phyloP scores from a whole-genome alignment of 805 yeast genomes.

The Teunomyces tritomae region DNA sequence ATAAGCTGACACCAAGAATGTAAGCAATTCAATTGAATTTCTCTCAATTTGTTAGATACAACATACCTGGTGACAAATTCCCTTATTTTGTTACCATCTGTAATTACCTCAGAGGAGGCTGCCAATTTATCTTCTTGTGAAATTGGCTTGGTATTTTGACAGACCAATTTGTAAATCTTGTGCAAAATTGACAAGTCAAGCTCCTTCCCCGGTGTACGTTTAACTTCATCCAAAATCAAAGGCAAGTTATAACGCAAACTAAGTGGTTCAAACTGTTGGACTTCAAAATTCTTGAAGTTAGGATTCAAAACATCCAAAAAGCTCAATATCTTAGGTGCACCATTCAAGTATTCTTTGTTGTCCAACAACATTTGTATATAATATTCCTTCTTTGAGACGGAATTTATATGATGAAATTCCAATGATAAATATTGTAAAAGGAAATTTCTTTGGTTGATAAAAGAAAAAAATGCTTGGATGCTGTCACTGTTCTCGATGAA shows the following conservation, averaged over 20 bases:
- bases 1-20: slow-evolving; percentile 84
- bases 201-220: slow-evolving; percentile 8
- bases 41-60: slow-evolving; percentile 46
- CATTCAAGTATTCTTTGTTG: slow-evolving; percentile 47
- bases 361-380: slow-evolving; percentile 56
- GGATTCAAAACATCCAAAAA: slow-evolving; percentile 72
- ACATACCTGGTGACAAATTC: slow-evolving; percentile 45
- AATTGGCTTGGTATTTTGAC: slow-evolving; percentile 18
- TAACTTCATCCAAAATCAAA: slow-evolving; percentile 39
- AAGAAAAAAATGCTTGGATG: slow-evolving; percentile 56
- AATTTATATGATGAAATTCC: slow-evolving; percentile 64
- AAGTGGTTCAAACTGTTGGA: slow-evolving; percentile 31
- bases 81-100: slow-evolving; percentile 26
- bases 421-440: slow-evolving; percentile 65
- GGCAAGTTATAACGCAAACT: slow-evolving; percentile 26
- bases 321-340: slow-evolving; percentile 65
- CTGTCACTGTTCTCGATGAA: slow-evolving; percentile 34
- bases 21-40: slow-evolving; percentile 57
- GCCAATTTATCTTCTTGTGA: slow-evolving; percentile 18
- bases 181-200: slow-evolving; percentile 22
- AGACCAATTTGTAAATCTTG: slow-evolving; percentile 19
- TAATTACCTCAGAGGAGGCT: slow-evolving; percentile 25
- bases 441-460: slow-evolving; percentile 58
- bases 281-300: slow-evolving; percentile 43
- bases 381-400: slow-evolving; percentile 49